Base-by-base conservation (phyloP, 345 rosid genomes). In the Luvunga scandens region DNA sequence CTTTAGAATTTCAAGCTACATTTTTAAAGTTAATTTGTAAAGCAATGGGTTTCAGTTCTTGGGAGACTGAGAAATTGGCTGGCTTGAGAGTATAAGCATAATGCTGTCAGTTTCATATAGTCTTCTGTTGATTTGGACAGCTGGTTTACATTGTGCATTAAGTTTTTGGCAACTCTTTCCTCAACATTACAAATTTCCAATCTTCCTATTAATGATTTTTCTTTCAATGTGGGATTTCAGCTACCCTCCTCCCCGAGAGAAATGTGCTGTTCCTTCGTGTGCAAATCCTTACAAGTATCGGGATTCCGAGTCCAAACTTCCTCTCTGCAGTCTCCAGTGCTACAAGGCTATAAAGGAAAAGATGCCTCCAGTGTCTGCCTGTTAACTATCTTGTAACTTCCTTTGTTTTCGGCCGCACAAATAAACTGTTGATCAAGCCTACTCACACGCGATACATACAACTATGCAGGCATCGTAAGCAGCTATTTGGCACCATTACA, bases 231-330 rank as follows among this genome's bases (percentile, higher is more conserved):
- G 67, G 74, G 21, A 68, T 71, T 66, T 74, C 87, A 79, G 90
- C 81, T 89, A 87, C 74, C 92, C 92, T 74, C 90, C 89, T 42
- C 88, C 83, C 0, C 84, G 92, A 0, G 90, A 89, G 76, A 85
- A 84, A 72, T 89, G 92, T 27, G 92, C 88, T 5, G 89, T 72
- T 69, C 89, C 90, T 7, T 83, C 89, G 1, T 89, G 92, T 30
- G 45, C 83, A 4, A 89, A 87, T 71, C 86, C 92, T 24, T 87
- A 85, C 83, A 89, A 83, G 75, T 89, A 89, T 38, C 71, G 90
- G 7, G 92, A 89, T 73, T 85, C 92, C 30, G 87, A 89, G 80
- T 82, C 90, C 0, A 85, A 81, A 71, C 88, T 87, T 27, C 92
- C 90, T 42, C 85, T 89, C 1, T 89, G 92, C 86, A 89, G 92